phyloP scores from a whole-genome alignment of 2,329 filamentous ascomycete species.

The Fusarium paranaense region DNA sequence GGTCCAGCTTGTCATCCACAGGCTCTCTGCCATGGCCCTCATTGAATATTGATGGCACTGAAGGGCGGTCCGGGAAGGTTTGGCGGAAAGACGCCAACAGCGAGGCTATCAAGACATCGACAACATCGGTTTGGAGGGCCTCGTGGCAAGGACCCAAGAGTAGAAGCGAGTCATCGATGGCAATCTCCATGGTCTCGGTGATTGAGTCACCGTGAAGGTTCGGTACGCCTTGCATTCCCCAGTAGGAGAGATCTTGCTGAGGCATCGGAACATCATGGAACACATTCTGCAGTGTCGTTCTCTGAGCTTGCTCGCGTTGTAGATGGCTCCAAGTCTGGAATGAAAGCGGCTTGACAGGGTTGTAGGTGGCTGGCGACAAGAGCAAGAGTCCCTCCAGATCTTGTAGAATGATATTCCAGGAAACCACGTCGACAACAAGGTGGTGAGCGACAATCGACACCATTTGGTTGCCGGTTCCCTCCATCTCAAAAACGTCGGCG shows the following conservation, averaged over 20 bases:
- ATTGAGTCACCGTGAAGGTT: slow-evolving; percentile 26
- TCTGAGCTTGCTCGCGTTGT: slow-evolving; percentile 35
- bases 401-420: slow-evolving; percentile 55
- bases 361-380: slow-evolving; percentile 47
- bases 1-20: slow-evolving; percentile 40
- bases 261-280: slow-evolving; percentile 22
- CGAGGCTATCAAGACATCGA: slow-evolving; percentile 50
- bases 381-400: slow-evolving; percentile 51
- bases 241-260: slow-evolving; percentile 30
- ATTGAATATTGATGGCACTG: slow-evolving; percentile 44
- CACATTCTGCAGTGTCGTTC: slow-evolving; percentile 25
- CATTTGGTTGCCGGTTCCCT: slow-evolving; percentile 18
- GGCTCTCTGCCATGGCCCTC: slow-evolving; percentile 54
- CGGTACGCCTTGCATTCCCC: slow-evolving; percentile 35
- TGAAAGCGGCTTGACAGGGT: not conserved
- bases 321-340: slow-evolving; percentile 49
- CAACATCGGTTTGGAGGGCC: slow-evolving; percentile 45
- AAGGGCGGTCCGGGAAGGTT: slow-evolving; percentile 43
- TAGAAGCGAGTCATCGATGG: not conserved
- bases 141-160: slow-evolving; percentile 29
- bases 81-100: slow-evolving; percentile 42
- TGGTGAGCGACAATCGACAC: slow-evolving; percentile 51
- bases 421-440: slow-evolving; percentile 58
- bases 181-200: slow-evolving; percentile 12
- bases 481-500: slow-evolving; percentile 37